phyloP scores from a whole-genome alignment of 441 rosid genomes.

The Populus hybrid region DNA sequence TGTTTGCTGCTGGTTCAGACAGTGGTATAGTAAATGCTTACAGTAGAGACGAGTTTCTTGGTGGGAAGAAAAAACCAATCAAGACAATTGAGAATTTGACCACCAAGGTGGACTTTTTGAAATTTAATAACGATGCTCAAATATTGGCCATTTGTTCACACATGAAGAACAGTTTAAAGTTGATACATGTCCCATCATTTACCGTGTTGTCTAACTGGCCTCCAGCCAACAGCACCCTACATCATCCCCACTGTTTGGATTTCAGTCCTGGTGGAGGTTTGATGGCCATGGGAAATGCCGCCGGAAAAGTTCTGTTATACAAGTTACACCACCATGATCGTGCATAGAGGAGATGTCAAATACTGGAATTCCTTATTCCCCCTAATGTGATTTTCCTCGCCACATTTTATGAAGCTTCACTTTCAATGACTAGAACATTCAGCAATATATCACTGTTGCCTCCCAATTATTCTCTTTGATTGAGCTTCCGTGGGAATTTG shows the following conservation, averaged over 20 bases:
- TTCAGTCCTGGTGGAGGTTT: constrained; percentile 93
- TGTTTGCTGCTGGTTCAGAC: constrained; percentile 81
- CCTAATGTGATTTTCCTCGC: too few species aligned
- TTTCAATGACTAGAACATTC: background rate
- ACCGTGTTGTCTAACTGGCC: constrained; percentile 90
- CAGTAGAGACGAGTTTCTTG: constrained; percentile 66
- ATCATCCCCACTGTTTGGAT: constrained; percentile 74
- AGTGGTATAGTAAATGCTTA: constrained; percentile 84
- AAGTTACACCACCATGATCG: constrained; percentile 75
- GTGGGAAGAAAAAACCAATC: constrained; percentile 78
- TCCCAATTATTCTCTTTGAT: background rate
- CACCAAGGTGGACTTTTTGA: constrained; percentile 70
- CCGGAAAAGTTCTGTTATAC: constrained; percentile 76
- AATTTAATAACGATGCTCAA: constrained; percentile 74
- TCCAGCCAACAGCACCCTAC: constrained; percentile 44
- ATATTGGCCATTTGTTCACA: constrained; percentile 74
- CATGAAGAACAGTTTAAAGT: constrained; percentile 64
- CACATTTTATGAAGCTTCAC: background rate
- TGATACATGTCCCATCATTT: constrained; percentile 66
- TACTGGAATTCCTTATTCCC: background rate
- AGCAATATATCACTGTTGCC: background rate
- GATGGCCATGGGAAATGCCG: constrained; percentile 85
- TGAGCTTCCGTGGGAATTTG: background rate
- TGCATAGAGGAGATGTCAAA: constrained; percentile 36
- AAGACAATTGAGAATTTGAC: constrained; percentile 78